Evolutionary conservation across 2,329 filamentous ascomycete species (phyloP).

Genomic region (Colletotrichum filicis): DNA sequence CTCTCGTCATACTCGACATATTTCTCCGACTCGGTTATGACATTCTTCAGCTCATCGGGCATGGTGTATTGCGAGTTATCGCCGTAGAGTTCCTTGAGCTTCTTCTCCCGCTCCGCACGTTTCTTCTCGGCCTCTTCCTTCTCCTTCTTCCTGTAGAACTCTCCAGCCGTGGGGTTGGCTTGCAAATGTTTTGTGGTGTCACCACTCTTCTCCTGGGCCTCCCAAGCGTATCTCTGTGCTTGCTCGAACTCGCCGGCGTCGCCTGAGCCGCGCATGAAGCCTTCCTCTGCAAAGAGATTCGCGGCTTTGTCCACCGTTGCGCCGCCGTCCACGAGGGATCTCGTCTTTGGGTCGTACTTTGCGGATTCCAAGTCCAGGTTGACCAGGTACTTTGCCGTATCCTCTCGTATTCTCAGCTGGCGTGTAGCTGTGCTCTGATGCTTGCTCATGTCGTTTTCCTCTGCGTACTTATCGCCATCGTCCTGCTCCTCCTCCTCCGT

Average conservation of each 20-base stretch:
- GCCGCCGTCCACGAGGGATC: slow-evolving; percentile 88
- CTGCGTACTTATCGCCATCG: slow-evolving; percentile 82
- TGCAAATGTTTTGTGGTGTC: slow-evolving; percentile 89
- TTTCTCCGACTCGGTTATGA: slow-evolving; percentile 80
- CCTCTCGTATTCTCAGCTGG: slow-evolving; percentile 91
- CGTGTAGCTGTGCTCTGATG: slow-evolving; percentile 91
- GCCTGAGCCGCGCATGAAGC: slow-evolving; percentile 87
- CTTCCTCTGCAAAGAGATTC: slow-evolving; percentile 89
- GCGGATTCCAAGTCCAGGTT: slow-evolving; percentile 97
- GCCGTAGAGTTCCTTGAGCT: slow-evolving; percentile 86
- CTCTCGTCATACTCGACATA: slow-evolving; percentile 96
- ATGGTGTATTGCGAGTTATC: slow-evolving; percentile 63
- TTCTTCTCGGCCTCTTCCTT: slow-evolving; percentile 77
- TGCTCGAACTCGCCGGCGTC: slow-evolving; percentile 93
- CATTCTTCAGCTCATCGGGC: slow-evolving; percentile 69
- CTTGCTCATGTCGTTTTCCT: slow-evolving; percentile 96
- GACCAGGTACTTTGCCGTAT: slow-evolving; percentile 95
- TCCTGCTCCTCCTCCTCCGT: slow-evolving; percentile 63
- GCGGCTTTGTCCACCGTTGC: slow-evolving; percentile 84
- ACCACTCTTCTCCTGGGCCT: slow-evolving; percentile 85
- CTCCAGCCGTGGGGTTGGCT: slow-evolving; percentile 94
- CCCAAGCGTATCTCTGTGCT: slow-evolving; percentile 93
- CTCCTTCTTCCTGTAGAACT: slow-evolving; percentile 84
- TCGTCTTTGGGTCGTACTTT: slow-evolving; percentile 96
- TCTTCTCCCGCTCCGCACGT: slow-evolving; percentile 74